These are phyloP conservation scores for Corymbia calophylla DNA, from an alignment of 441 rosid genomes.

Conservation along the genomic window DNA sequence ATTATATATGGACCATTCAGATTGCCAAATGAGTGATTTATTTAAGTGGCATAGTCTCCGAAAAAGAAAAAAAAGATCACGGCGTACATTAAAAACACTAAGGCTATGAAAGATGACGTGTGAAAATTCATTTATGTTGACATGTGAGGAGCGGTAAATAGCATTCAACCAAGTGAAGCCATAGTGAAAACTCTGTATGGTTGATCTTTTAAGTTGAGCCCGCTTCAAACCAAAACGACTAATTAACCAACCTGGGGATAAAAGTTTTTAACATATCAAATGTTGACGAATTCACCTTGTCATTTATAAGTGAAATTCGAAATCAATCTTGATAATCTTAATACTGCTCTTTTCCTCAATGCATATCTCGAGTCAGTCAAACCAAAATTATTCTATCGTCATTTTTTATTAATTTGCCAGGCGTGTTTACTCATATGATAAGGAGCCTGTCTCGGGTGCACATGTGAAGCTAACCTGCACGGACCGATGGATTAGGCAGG, in stretches of 20 bases:
- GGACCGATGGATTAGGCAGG: neutral
- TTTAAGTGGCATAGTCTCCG: neutral
- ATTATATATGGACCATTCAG: neutral
- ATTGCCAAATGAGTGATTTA: neutral
- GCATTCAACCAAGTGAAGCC: neutral
- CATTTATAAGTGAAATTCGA: neutral
- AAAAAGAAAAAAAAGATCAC: neutral
- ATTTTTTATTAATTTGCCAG: neutral
- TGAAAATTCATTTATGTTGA: neutral
- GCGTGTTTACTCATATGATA: neutral
- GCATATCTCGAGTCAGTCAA: neutral
- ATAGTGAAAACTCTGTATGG: too few relatives aligned
- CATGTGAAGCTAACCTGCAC: neutral
- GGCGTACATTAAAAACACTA: neutral
- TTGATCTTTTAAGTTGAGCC: too few relatives aligned
- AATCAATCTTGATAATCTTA: neutral
- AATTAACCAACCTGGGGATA: too few relatives aligned
- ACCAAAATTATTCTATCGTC: neutral
- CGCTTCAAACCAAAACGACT: too few relatives aligned
- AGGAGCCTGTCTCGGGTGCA: neutral
- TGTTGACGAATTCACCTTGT: accelerated
- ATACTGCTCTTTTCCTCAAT: accelerated
- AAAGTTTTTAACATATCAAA: neutral
- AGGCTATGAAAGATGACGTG: neutral
- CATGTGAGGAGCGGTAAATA: neutral